Base-by-base conservation (phyloP, 208 protist species). In the Angomonas ambiguus region DNA sequence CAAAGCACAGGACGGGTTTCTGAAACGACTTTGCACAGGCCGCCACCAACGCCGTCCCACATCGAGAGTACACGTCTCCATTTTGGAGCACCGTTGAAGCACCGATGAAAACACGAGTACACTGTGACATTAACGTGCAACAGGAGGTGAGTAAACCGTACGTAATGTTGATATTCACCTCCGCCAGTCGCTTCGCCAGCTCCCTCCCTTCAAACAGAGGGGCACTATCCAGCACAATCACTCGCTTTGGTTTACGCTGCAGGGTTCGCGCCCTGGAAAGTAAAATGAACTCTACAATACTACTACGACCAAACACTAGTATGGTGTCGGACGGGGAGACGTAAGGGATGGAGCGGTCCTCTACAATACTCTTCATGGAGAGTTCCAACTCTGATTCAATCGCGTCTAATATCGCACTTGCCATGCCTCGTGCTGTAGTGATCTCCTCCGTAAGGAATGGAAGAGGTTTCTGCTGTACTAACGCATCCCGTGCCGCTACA, bases 1-100 rank as follows among this genome's bases (percentile, higher is more conserved):
- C 97, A 57, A 97, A 98, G 38, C 98, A 97, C 34, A 99, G 82
- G 27, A 99, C 96, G 18, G 97, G 97, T 58, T 98, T 93, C 42
- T 94, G 85, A 67, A 95, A 97, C 2, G 75, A 59, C 62, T 97
- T 91, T 5, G 97, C 97, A 33, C 94, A 92, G 41, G 97, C 87
- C 4, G 92, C 88, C 1, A 99, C 93, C 22, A 96, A 58, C 3
- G 97, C 89, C 0, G 96, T 98, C 33, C 97, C 98, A 30, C 86
- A 87, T 28, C 97, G 84, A 11, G 85, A 83, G 67, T 98, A 90
- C 1, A 98, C 77, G 56, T 92, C 88, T 31, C 98, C 98, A 74
- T 98, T 99, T 41, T 93, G 76, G 30, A 99, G 82, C 28, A 99
- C 82, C 0, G 96, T 77, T 28, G 85, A 82, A 8, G 97, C 97